These are phyloP conservation scores for Floccularia luteovirens DNA, from an alignment of 768 basidiomycete genomes.

Conservation along the genomic window DNA sequence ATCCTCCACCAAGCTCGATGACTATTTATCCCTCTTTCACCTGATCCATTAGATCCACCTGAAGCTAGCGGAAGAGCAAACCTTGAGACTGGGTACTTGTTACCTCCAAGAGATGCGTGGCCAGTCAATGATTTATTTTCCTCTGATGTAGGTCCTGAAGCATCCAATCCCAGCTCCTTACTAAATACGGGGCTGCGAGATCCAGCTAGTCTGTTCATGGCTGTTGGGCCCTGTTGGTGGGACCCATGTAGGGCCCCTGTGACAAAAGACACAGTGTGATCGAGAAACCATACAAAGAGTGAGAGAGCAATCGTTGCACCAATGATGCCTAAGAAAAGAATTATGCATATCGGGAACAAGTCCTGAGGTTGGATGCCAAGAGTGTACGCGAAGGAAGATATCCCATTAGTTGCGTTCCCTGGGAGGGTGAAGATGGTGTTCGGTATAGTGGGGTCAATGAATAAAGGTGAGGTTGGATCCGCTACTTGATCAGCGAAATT, in stretches of 20 bases:
- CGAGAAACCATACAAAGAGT: slow-evolving; percentile 64
- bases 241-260: slow-evolving; percentile 9
- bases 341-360: slow-evolving; percentile 75
- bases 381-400: slow-evolving; percentile 78
- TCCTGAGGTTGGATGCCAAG: slow-evolving; percentile 79
- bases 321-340: slow-evolving; percentile 74
- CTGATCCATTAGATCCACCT: slow-evolving; percentile 10
- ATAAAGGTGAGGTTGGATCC: slow-evolving; percentile 69
- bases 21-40: slow-evolving; percentile 25
- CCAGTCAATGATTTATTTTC: slow-evolving; percentile 31
- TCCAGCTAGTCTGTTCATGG: slow-evolving; percentile 17
- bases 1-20: slow-evolving; percentile 46
- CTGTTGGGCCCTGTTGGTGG: slow-evolving; percentile 1
- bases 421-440: slow-evolving; percentile 76
- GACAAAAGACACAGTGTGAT: slow-evolving; percentile 40
- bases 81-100: slow-evolving; percentile 24
- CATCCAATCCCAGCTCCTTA: slow-evolving; percentile 35
- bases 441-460: slow-evolving; percentile 55
- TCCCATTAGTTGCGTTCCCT: slow-evolving; percentile 51
- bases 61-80: slow-evolving; percentile 24
- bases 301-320: slow-evolving; percentile 68
- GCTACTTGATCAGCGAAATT: slow-evolving; percentile 66
- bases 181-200: slow-evolving; percentile 28
- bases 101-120: slow-evolving; percentile 20
- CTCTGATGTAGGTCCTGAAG: slow-evolving; percentile 3